Percentiles rank a stretch among this genome's conserved stretches.
phyloP scores from a whole-genome alignment of 495 filamentous ascomycete genomes.

The Neurospora sp. region DNA sequence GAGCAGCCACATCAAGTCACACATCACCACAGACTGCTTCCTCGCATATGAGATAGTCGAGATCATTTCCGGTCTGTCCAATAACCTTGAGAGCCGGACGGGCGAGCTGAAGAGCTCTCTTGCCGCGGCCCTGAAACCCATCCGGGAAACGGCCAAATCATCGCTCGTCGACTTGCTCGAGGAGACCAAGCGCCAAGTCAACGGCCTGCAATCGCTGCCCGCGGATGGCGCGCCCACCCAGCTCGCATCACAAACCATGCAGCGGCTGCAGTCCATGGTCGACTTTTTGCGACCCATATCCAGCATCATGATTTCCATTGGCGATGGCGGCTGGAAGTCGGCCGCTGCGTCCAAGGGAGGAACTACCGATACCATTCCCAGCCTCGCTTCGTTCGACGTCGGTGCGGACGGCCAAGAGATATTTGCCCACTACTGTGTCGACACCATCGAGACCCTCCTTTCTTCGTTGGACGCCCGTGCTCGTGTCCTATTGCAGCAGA shows the following conservation, averaged over 20 bases:
- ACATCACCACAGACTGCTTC: constrained; percentile 88
- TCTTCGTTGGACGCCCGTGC: constrained; percentile 66
- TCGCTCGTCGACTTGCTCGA: constrained; percentile 79
- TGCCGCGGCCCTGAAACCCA: constrained; percentile 74
- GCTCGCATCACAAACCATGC: constrained; percentile 76
- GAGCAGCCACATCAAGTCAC: constrained; percentile 76
- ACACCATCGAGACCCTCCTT: constrained; percentile 76
- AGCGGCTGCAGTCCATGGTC: constrained; percentile 73
- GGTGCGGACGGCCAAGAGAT: constrained; percentile 82
- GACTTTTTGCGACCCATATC: constrained; percentile 79
- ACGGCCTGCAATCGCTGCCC: constrained; percentile 54
- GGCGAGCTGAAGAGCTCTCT: constrained; percentile 78
- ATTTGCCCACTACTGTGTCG: constrained; percentile 76
- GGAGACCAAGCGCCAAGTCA: constrained; percentile 65
- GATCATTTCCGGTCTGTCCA: constrained; percentile 71
- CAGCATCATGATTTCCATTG: constrained; percentile 81
- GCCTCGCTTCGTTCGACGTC: constrained; percentile 70
- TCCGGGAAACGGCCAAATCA: constrained; percentile 82
- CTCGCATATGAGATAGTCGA: constrained; percentile 94
- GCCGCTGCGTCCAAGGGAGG: constrained; percentile 34
- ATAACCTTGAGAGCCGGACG: constrained; percentile 67
- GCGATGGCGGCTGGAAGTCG: constrained; percentile 81
- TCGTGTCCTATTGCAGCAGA: constrained; percentile 55
- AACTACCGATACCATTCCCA: constrained; percentile 54
- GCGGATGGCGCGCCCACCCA: constrained; percentile 69